Evolutionary conservation across 352 stramenopile genomes (phyloP), one percentile per base, ranked within the genome.

Genomic region (Phytopythium montanum): DNA sequence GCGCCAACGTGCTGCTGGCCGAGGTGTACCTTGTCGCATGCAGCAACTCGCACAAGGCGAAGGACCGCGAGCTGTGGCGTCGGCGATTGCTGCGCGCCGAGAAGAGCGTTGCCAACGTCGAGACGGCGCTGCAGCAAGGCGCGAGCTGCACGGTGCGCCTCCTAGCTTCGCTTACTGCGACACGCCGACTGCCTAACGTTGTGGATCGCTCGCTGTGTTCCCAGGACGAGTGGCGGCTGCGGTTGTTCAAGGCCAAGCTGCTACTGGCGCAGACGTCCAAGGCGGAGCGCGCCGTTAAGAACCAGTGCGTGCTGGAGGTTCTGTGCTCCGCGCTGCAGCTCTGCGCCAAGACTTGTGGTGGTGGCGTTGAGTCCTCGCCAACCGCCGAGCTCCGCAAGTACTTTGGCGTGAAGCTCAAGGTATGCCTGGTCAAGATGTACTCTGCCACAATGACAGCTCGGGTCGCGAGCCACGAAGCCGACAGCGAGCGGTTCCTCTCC

Each of bases 221-320:
- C 25, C 26, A 81, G 72, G 34, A 59, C 49, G 75, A 76, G 45
- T 87, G 68, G 70, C 66, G 64, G 21, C 63, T 79, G 31, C 71
- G 76, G 10, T 45, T 88, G 29, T 59, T 77, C 52, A 88, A 90
- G 60, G 59, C 61, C 42, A 85, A 87, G 64, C 87, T 77, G 46
- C 54, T 85, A 42, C 62, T 85, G 13, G 56, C 75, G 41, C 70
- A 79, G 39, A 56, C 77, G 29, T 62, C 80, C n/a, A 88, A 84
- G 44, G 59, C 21, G 13, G 75, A 88, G 16, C 54, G 59, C 0
- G 19, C 48, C 0, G 58, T 56, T 13, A 79, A 76, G 67, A 75
- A 85, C 45, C 64, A 60, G 16, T 65, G 62, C 23, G 53, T 76
- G 26, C 55, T 92, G 28, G 70, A 83, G 45, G 65, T 72, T 36